Evolutionary conservation across 805 yeast species (phyloP), one percentile per base, ranked within the genome.

Genomic region (Peterozyma xylosa): DNA sequence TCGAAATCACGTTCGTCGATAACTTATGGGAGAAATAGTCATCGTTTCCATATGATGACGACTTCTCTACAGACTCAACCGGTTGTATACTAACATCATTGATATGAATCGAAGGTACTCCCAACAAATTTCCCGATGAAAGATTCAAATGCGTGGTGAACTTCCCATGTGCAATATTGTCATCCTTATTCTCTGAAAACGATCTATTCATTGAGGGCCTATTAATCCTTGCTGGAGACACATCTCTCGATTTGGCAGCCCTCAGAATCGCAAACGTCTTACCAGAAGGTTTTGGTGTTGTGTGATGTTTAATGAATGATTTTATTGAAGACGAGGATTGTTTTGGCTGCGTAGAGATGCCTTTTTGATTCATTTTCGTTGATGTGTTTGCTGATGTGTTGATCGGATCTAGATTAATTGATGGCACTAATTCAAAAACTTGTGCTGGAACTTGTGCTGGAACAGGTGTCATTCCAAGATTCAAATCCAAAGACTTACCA

Each of bases 91-190:
- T 21, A 21, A 21, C 42, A 11, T 41, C 44, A 30, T 36, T 37
- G 37, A 45, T 21, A 33, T 16, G 38, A 33, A 45, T 41, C 13
- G 42, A 27, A 16, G 47, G 47, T 5, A 45, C 37, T 5, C 27
- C 27, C 27, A 21, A 21, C 27, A 21, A 21, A 35, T 45, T 45
- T 18, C 34, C 35, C 9, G 38, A 11, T 11, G 44, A 41, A 9
- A 45, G 30, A 17, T 45, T 45, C 39, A 45, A 38, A 35, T 41
- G 35, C 4, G 44, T 30, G 11, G 43, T 45, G 43, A 44, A 44
- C 33, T 40, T 39, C 11, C 46, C 46, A n/a, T 37, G 43, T 15
- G 37, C 41, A 14, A 39, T 41, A n/a, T 35, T 21, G 7, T 21
- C 27, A 21, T 7, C 27, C 27, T 21, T 21, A 7, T 21, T 21